Evolutionary conservation across 2,329 filamentous ascomycete species (phyloP).

Genomic region (Periconia sp.): DNA sequence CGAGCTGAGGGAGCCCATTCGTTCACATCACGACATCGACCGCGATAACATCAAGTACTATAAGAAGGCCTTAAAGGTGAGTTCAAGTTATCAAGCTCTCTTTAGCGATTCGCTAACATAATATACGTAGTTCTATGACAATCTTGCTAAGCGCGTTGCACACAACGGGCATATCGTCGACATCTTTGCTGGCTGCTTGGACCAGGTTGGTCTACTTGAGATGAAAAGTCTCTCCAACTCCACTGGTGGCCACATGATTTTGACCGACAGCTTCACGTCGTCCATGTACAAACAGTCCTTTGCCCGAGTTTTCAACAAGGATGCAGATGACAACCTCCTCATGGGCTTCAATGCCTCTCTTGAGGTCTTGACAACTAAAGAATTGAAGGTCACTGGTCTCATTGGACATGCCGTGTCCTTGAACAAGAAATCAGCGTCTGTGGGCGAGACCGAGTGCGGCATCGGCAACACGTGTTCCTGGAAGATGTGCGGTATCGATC

Average conservation of each 20-base stretch:
- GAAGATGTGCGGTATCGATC: constrained; percentile 99
- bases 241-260: constrained; percentile 96
- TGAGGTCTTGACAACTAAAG: constrained; percentile 96
- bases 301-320: constrained; percentile 95
- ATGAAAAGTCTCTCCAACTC: constrained; percentile 98
- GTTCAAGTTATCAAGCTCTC: too few species aligned
- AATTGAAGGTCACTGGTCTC: constrained; percentile 95
- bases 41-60: constrained; percentile 99
- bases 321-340: constrained; percentile 88
- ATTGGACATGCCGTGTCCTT: constrained; percentile 96
- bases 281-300: constrained; percentile 99
- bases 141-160: constrained; percentile 87
- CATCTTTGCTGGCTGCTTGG: constrained; percentile 95
- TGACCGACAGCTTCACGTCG: constrained; percentile 97
- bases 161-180: constrained; percentile 98
- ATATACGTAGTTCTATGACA: constrained; percentile 84
- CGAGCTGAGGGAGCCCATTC: constrained; percentile 93
- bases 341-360: constrained; percentile 99
- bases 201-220: constrained; percentile 94
- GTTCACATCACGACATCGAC: constrained; percentile 98
- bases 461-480: constrained; percentile 98
- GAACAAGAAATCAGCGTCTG: constrained; percentile 97
- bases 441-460: constrained; percentile 96
- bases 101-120: too few species aligned
- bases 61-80: constrained; percentile 95